Evolutionary conservation across 768 basidiomycete genomes (phyloP).

Genomic region (Boletellus ananas): DNA sequence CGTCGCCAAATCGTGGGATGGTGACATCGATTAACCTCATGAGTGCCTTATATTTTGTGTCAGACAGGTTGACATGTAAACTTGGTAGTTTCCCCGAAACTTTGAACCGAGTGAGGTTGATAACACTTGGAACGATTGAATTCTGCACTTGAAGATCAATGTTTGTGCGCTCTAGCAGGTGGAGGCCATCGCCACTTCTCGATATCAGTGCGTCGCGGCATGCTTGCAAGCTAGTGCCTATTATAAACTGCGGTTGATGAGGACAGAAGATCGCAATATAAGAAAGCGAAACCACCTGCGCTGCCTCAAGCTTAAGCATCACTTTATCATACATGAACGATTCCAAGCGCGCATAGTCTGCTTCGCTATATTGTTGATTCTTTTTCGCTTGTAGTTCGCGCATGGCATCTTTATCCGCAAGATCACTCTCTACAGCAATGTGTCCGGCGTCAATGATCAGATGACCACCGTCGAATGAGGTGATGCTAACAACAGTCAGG

Average conservation of each 20-base stretch:
- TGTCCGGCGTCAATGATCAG: slow-evolving; percentile 95
- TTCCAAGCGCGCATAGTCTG: slow-evolving; percentile 82
- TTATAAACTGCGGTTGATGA: slow-evolving; percentile 61
- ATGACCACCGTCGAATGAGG: slow-evolving; percentile 72
- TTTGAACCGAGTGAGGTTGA: slow-evolving; percentile 85
- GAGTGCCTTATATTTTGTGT: slow-evolving; percentile 84
- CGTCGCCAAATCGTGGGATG: slow-evolving; percentile 76
- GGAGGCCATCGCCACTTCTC: slow-evolving; percentile 56
- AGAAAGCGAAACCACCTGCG: slow-evolving; percentile 60
- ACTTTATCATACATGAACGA: slow-evolving; percentile 95
- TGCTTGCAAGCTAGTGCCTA: slow-evolving; percentile 78
- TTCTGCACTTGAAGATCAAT: slow-evolving; percentile 87
- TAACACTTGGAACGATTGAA: slow-evolving; percentile 83
- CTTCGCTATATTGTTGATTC: slow-evolving; percentile 78
- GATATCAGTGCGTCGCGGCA: slow-evolving; percentile 77
- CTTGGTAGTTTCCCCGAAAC: slow-evolving; percentile 84
- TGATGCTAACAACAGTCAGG: slow-evolving; percentile 52
- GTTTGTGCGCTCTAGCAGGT: slow-evolving; percentile 89
- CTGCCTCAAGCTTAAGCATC: slow-evolving; percentile 74
- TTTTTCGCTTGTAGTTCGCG: slow-evolving; percentile 78
- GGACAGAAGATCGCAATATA: background rate
- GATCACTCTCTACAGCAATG: slow-evolving; percentile 86
- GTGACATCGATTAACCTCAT: slow-evolving; percentile 91
- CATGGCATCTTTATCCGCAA: slow-evolving; percentile 80
- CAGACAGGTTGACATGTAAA: slow-evolving; percentile 86